Evolutionary conservation across 2,329 filamentous ascomycete genomes (phyloP).

Genomic region (Xylariaceae sp.): DNA sequence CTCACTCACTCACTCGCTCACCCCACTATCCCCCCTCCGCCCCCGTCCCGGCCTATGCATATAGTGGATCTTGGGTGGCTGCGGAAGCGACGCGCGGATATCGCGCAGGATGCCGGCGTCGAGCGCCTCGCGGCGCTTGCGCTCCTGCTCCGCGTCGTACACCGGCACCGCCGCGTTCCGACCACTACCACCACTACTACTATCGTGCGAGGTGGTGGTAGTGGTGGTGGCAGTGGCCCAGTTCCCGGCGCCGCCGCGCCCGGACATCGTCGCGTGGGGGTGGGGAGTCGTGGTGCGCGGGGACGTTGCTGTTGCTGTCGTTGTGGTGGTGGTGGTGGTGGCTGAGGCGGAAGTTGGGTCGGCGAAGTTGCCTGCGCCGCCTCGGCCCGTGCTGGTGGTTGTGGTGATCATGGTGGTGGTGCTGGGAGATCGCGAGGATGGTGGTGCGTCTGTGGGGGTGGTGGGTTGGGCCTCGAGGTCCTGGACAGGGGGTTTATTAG

Average conservation of each 20-base stretch:
- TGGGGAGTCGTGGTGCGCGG: constrained; percentile 8
- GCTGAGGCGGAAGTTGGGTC: constrained; percentile 34
- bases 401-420: constrained; percentile 22
- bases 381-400: constrained; percentile 49
- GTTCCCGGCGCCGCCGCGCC: constrained; percentile 63
- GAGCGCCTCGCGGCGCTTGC: constrained; percentile 31
- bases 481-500: constrained; percentile 26
- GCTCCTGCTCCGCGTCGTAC: constrained; percentile 31
- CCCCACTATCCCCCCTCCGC: background rate
- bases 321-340: background rate
- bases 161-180: constrained; percentile 9
- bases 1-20: background rate
- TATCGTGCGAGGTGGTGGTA: no score
- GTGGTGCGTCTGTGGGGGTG: constrained; percentile 26
- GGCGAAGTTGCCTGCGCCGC: constrained; percentile 64
- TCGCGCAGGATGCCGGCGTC: constrained; percentile 34
- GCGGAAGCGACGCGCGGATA: constrained; percentile 33
- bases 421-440: constrained; percentile 23
- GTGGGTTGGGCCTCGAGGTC: constrained; percentile 45
- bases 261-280: constrained; percentile 36
- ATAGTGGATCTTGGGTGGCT: constrained; percentile 33
- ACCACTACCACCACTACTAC: constrained; percentile 31
- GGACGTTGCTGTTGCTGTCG: constrained; percentile 7
- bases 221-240: no score
- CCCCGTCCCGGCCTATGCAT: constrained; percentile 30